Evolutionary conservation across 306 rosid species (phyloP), one percentile per base, ranked within the genome.

Genomic region (Hippophae tibetana): DNA sequence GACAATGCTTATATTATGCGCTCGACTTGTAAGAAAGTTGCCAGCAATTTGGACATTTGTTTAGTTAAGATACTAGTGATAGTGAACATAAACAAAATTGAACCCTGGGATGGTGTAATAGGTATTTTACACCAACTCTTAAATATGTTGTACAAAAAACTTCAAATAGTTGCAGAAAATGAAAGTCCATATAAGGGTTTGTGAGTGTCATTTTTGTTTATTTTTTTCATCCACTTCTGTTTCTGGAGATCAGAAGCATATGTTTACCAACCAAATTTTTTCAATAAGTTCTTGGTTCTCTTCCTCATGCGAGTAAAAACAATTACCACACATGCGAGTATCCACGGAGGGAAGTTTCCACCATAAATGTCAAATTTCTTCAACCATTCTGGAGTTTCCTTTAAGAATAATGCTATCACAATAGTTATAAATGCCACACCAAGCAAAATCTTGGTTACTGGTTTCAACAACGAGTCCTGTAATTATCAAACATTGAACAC

Each of bases 231-330:
- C 5, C 38, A 31, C 38, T 31, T 31, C 38, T 31, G 38, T 31
- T 31, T 31, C 38, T 2, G 38, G 38, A 31, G 11, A 43, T 57
- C 11, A 14, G 10, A 14, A 9, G 38, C 27, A 1, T 57, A 42
- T 10, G 18, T 65, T 82, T 75, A 89, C 82, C 81, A 80, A n/a
- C 95, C 81, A 72, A 0, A 61, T 63, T 62, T 87, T 49, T 66
- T 79, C 63, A 92, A 70, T 8, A 87, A 75, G 74, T 73, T 79
- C 69, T 66, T 78, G 4, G 96, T 92, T 74, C 93, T 78, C 80
- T 87, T 88, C 80, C 96, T 78, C 79, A 65, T 81, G 48, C 98
- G 96, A 11, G 85, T 81, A 66, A 92, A 87, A 62, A 87, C 95
- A 61, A 92, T 67, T 54, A 92, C 89, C 66, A 80, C 86, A 52